Evolutionary conservation across 441 rosid species (phyloP).

Genomic region (Hypseocharis bilobata): DNA sequence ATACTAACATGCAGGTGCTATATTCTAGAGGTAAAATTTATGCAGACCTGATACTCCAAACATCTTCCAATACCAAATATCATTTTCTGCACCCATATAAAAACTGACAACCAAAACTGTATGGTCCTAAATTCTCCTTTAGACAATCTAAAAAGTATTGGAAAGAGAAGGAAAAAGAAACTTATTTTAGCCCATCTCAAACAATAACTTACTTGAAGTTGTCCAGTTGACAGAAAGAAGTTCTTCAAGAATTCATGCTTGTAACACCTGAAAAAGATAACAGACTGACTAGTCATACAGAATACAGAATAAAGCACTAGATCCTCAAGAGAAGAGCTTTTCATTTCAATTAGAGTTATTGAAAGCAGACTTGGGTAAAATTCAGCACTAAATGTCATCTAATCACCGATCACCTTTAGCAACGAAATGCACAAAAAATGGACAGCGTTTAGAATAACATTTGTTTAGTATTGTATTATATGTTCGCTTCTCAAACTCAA

Average conservation of each 20-base stretch:
- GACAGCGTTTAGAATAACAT: too few species aligned
- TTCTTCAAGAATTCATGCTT: conserved; percentile 84
- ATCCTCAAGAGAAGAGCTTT: background rate
- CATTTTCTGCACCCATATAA: too few species aligned
- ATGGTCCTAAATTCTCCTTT: too few species aligned
- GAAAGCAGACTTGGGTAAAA: background rate
- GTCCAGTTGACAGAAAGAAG: conserved; percentile 86
- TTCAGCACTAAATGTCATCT: background rate
- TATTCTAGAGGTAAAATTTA: too few species aligned
- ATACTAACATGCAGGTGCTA: too few species aligned
- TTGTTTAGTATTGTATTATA: too few species aligned
- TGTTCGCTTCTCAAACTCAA: background rate
- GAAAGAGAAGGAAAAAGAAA: conserved; percentile 10
- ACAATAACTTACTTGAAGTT: conserved; percentile 66
- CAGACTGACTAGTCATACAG: conserved; percentile 12
- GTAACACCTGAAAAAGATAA: conserved; percentile 47
- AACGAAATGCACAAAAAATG: too few species aligned
- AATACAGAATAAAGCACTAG: background rate
- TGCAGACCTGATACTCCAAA: too few species aligned
- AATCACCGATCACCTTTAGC: too few species aligned
- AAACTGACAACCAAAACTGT: too few species aligned
- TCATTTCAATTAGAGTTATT: background rate
- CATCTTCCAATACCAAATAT: too few species aligned
- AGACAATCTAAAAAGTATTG: too few species aligned
- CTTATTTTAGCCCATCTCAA: conserved; percentile 13